Evolutionary conservation across 202 grass and related monocot species (phyloP).

Genomic region (Eragrostis tef): DNA sequence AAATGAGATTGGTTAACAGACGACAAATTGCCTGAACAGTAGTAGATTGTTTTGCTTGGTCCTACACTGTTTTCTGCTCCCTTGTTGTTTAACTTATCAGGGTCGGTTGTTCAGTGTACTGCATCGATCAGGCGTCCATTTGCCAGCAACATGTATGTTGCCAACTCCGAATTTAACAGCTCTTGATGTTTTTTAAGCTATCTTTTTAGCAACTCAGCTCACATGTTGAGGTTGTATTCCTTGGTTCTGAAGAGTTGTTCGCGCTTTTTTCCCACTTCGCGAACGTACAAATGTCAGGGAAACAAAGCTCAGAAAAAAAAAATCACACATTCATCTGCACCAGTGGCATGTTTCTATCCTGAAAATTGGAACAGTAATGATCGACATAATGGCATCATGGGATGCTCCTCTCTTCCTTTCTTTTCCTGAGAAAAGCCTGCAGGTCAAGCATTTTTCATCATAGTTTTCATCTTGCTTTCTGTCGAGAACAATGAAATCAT

Average conservation of each 20-base stretch:
- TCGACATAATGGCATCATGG: conserved; percentile 43
- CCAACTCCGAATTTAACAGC: conserved; percentile 51
- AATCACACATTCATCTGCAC: conserved; percentile 35
- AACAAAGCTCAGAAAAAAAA: conserved; percentile 37
- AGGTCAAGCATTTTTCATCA: conserved; percentile 21
- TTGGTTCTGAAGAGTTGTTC: conserved; percentile 52
- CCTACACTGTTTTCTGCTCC: conserved; percentile 35
- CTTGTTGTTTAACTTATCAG: conserved; percentile 54
- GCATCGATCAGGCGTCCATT: conserved; percentile 25
- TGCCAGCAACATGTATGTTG: conserved; percentile 33
- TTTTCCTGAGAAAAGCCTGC: conserved; percentile 42
- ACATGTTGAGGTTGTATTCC: conserved; percentile 41
- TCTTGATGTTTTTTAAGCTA: conserved; percentile 39
- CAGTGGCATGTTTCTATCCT: conserved; percentile 24
- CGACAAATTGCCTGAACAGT: conserved; percentile 25
- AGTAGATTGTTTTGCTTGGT: conserved; percentile 45
- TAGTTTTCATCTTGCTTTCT: conserved; percentile 11
- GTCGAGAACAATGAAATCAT: conserved; percentile 7
- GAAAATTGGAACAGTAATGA: conserved; percentile 2
- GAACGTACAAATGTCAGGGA: conserved; percentile 51
- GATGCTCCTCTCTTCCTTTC: conserved; percentile 12
- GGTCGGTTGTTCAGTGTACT: conserved; percentile 36
- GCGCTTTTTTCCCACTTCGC: conserved; percentile 17
- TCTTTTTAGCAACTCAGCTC: conserved; percentile 25
- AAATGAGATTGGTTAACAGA: conserved; percentile 49